Percentiles rank a stretch among this genome's conserved stretches.
Evolutionary conservation across 2,329 filamentous ascomycete genomes (phyloP).

Genomic region (Alternaria solani): DNA sequence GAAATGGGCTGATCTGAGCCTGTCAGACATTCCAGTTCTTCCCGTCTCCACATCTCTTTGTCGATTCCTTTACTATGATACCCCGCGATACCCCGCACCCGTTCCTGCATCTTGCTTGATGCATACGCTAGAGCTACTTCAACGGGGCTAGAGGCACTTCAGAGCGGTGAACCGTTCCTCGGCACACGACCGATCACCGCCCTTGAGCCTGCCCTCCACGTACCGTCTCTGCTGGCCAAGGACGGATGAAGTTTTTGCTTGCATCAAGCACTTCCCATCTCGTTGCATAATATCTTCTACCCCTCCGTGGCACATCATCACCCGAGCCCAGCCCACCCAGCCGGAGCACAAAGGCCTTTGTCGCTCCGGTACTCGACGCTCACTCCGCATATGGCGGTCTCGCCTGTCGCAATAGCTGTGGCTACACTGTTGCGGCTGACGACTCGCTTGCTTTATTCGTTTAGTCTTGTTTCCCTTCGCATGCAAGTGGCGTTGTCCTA

Average conservation of each 20-base stretch:
- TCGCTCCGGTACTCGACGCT: neutral
- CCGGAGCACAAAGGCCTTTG: slow-evolving; percentile 9
- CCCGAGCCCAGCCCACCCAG: slow-evolving; percentile 17
- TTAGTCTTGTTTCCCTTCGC: slow-evolving; percentile 4
- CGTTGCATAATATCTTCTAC: slow-evolving; percentile 43
- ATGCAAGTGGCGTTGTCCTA: slow-evolving; percentile 12
- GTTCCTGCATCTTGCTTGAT: slow-evolving; percentile 40
- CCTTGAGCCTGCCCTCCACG: slow-evolving; percentile 12
- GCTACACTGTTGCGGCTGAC: neutral
- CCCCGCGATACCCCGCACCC: slow-evolving; percentile 48
- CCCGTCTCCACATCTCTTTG: slow-evolving; percentile 23
- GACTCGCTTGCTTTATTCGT: neutral
- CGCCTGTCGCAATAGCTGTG: neutral
- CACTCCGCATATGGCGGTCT: slow-evolving; percentile 1
- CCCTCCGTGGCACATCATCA: slow-evolving; percentile 20
- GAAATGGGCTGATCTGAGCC: slow-evolving; percentile 58
- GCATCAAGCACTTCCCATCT: slow-evolving; percentile 37
- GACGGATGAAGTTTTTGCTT: slow-evolving; percentile 35
- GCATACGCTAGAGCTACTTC: slow-evolving; percentile 29
- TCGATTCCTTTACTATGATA: slow-evolving; percentile 44
- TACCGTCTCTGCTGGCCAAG: slow-evolving; percentile 47
- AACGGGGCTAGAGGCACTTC: slow-evolving; percentile 11
- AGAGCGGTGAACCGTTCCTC: slow-evolving; percentile 9
- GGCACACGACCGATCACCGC: neutral
- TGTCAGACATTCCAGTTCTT: slow-evolving; percentile 8